These are phyloP conservation scores for Botrytis paeoniae DNA, from an alignment of 2,329 filamentous ascomycete species.

Conservation along the genomic window DNA sequence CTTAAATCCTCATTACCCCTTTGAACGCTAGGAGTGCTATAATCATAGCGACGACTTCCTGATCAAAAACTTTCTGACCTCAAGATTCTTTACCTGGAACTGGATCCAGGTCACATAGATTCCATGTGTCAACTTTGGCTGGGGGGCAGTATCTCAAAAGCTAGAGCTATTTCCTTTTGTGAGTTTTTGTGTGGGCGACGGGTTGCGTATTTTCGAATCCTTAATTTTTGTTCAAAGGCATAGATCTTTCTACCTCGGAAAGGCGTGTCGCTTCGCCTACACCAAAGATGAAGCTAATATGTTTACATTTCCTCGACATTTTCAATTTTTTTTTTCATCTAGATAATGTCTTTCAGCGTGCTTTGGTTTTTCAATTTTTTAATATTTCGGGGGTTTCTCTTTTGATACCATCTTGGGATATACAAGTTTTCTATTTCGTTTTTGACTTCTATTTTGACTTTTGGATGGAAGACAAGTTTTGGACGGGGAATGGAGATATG, in stretches of 20 bases:
- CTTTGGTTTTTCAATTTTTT: background rate
- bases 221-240: conserved; percentile 38
- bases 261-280: conserved; percentile 33
- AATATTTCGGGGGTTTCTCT: background rate
- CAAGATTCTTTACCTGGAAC: conserved; percentile 30
- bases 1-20: background rate
- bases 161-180: conserved; percentile 3
- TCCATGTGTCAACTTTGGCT: conserved; percentile 19
- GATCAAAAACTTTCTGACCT: conserved; percentile 7
- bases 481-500: background rate
- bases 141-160: background rate
- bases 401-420: conserved; percentile 18
- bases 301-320: background rate
- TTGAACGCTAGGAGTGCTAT: conserved; percentile 8
- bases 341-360: background rate
- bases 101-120: conserved; percentile 44
- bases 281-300: conserved; percentile 1
- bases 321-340: background rate
- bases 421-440: background rate
- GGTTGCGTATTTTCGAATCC: conserved; percentile 27
- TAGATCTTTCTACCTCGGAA: conserved; percentile 44
- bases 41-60: conserved; percentile 16
- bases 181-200: conserved; percentile 22
- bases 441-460: background rate
- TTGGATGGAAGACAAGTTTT: background rate